Percentiles rank a stretch among this genome's conserved stretches.
These are phyloP conservation scores for Fusarium decemcellulare DNA, from an alignment of 2,329 filamentous ascomycete species.

Conservation along the genomic window DNA sequence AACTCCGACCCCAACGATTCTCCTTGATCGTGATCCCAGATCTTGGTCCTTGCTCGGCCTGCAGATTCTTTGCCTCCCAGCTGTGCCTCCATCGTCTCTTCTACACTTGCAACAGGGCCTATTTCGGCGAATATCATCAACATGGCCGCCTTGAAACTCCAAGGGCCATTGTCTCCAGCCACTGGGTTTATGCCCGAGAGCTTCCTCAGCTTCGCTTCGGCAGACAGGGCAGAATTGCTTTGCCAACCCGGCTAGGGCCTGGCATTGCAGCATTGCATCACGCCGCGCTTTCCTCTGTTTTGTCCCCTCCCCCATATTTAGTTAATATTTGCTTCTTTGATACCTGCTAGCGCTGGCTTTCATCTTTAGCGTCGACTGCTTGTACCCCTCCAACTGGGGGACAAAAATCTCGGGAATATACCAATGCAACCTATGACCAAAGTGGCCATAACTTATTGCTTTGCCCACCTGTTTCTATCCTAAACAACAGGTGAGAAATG, in stretches of 20 bases:
- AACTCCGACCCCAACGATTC: not conserved
- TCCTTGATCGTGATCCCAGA: not conserved
- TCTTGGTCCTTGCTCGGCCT: not conserved
- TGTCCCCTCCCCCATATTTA: slow-evolving; percentile 4
- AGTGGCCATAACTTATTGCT: no score
- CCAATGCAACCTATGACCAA: no score
- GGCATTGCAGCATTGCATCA: slow-evolving; percentile 31
- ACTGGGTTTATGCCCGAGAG: not conserved
- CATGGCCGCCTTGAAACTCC: not conserved
- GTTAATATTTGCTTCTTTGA: slow-evolving; percentile 37
- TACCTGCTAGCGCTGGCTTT: slow-evolving; percentile 35
- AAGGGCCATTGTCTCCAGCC: slow-evolving; percentile 11
- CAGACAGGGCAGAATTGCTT: slow-evolving; percentile 19
- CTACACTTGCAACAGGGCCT: not conserved
- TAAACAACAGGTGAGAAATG: no score
- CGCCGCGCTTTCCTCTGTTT: slow-evolving; percentile 4
- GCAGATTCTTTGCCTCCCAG: not conserved
- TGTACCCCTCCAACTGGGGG: slow-evolving; percentile 8
- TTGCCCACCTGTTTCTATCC: no score
- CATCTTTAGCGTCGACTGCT: slow-evolving; percentile 31
- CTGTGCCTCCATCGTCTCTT: no score
- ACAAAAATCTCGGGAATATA: no score
- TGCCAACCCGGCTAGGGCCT: not conserved
- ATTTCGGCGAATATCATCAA: no score
- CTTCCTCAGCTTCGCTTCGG: slow-evolving; percentile 3